These are phyloP conservation scores for Phalaenopsis hybrid DNA, from an alignment of 116 monocot genomes.

Conservation along the genomic window DNA sequence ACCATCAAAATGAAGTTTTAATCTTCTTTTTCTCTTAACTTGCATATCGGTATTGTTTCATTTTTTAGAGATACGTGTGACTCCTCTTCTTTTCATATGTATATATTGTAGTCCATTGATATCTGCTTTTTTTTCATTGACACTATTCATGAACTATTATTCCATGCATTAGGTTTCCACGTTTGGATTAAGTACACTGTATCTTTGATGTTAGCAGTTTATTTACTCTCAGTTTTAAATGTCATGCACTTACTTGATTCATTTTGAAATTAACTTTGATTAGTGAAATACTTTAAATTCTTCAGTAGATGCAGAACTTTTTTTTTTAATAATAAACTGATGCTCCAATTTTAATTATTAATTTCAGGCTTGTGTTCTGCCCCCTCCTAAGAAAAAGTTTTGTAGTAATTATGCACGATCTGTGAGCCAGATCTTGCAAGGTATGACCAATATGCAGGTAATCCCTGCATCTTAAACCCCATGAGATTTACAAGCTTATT, in stretches of 20 bases:
- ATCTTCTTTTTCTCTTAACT: not conserved
- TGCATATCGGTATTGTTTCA: not conserved
- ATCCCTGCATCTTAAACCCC: too few relatives aligned
- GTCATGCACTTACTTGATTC: not conserved
- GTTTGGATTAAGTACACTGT: not conserved
- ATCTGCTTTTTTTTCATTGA: not conserved
- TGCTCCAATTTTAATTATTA: constrained; percentile 6
- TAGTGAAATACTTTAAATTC: not conserved
- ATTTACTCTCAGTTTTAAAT: constrained; percentile 3
- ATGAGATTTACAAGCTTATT: too few relatives aligned
- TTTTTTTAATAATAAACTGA: constrained; percentile 6
- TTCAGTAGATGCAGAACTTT: not conserved
- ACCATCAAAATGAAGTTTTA: not conserved
- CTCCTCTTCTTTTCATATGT: not conserved
- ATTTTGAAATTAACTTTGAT: not conserved
- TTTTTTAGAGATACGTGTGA: not conserved
- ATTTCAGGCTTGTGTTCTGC: constrained; percentile 88
- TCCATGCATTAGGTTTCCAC: not conserved
- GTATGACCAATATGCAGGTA: too few relatives aligned
- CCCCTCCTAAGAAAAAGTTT: constrained; percentile 50
- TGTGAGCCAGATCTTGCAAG: too few relatives aligned
- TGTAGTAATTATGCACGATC: constrained; percentile 91
- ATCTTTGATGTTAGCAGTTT: not conserved
- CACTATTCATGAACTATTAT: not conserved
- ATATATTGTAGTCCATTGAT: not conserved